A percentile compares a stretch with the other conserved stretches of the same genome.
These are phyloP conservation scores for Nemania diffusa DNA, from an alignment of 2,329 filamentous ascomycete genomes.

Conservation along the genomic window DNA sequence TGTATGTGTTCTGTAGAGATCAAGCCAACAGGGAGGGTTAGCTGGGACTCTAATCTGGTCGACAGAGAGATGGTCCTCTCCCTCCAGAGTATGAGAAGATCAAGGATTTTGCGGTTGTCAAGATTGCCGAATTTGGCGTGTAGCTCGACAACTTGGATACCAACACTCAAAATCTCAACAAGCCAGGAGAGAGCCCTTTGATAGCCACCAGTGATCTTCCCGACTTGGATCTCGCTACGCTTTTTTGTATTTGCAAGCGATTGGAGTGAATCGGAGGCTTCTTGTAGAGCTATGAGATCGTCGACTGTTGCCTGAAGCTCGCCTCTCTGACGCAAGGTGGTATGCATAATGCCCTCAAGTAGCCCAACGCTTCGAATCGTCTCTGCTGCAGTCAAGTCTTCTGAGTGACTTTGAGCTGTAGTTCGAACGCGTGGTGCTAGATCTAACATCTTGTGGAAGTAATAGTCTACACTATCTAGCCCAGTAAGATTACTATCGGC, in stretches of 20 bases:
- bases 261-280: constrained; percentile 51
- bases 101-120: constrained; percentile 58
- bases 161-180: constrained; percentile 73
- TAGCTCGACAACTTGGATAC: constrained; percentile 68
- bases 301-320: constrained; percentile 56
- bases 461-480: constrained; percentile 68
- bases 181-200: constrained; percentile 66
- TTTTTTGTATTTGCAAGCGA: constrained; percentile 47
- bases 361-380: constrained; percentile 82
- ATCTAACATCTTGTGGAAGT: constrained; percentile 83
- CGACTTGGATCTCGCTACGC: constrained; percentile 37
- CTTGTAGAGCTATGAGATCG: constrained; percentile 54
- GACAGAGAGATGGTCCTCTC: constrained; percentile 59
- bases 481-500: constrained; percentile 45
- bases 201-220: constrained; percentile 41
- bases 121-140: constrained; percentile 72
- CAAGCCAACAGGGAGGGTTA: constrained; percentile 63
- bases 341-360: constrained; percentile 83
- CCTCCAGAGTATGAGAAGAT: constrained; percentile 62
- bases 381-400: constrained; percentile 85
- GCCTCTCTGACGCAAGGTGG: constrained; percentile 69
- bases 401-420: constrained; percentile 77
- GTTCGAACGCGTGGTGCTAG: constrained; percentile 74
- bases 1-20: constrained; percentile 52
- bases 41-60: constrained; percentile 55